These are phyloP conservation scores for Lactifluus volemus DNA, from an alignment of 768 basidiomycete genomes.

Conservation along the genomic window DNA sequence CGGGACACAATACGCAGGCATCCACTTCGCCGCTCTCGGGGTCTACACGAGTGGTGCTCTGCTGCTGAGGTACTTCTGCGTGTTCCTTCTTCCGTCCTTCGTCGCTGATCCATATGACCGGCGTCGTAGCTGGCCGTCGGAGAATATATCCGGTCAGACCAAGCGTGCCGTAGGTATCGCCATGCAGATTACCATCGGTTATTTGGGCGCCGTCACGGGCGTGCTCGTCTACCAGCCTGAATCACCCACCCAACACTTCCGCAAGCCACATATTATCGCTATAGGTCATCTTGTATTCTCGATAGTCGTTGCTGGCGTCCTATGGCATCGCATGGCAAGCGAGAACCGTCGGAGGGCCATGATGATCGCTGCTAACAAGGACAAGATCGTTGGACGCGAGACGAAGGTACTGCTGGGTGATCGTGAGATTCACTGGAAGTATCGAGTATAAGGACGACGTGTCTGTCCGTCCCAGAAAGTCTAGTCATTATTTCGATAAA, in stretches of 20 bases:
- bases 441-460: background rate
- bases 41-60: conserved; percentile 51
- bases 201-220: conserved; percentile 52
- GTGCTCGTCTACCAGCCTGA: conserved; percentile 48
- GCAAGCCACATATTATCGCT: conserved; percentile 38
- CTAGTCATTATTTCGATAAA: background rate
- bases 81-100: background rate
- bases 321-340: conserved; percentile 41
- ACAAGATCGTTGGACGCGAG: conserved; percentile 16
- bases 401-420: conserved; percentile 25
- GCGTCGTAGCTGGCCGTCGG: conserved; percentile 40
- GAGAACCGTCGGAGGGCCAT: conserved; percentile 41
- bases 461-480: background rate
- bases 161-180: conserved; percentile 25
- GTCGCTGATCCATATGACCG: background rate
- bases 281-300: conserved; percentile 52
- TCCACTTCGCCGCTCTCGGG: conserved; percentile 47
- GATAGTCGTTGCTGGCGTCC: conserved; percentile 34
- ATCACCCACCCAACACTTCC: conserved; percentile 36
- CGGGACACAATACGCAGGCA: conserved; percentile 48
- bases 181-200: conserved; percentile 34
- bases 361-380: conserved; percentile 16
- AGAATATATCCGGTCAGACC: conserved; percentile 62
- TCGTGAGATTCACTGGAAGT: conserved; percentile 21
- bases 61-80: conserved; percentile 36